These are phyloP conservation scores for Viola pubescens DNA, from an alignment of 441 rosid species.

Conservation along the genomic window DNA sequence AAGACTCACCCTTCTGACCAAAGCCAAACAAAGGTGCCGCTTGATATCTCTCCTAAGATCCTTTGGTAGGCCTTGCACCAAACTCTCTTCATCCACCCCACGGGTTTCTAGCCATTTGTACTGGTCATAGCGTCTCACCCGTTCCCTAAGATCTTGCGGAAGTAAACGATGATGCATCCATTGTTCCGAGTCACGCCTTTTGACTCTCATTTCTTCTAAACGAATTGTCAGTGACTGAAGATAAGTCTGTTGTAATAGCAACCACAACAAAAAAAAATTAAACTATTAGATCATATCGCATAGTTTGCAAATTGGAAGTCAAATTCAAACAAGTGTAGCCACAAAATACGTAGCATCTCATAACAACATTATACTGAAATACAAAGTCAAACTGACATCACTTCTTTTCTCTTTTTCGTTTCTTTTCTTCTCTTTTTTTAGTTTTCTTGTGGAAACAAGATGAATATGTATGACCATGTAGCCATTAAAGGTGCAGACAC, in stretches of 20 bases:
- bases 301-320: too few species aligned
- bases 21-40: slow-evolving; percentile 87
- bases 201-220: slow-evolving; percentile 96
- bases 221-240: slow-evolving; percentile 93
- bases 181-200: slow-evolving; percentile 96
- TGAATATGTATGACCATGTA: too few species aligned
- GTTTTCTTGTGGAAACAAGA: too few species aligned
- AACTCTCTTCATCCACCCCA: slow-evolving; percentile 84
- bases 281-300: too few species aligned
- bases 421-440: too few species aligned
- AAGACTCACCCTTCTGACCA: slow-evolving; percentile 77
- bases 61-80: slow-evolving; percentile 86
- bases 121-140: slow-evolving; percentile 93
- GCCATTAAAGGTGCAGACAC: too few species aligned
- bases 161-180: slow-evolving; percentile 99
- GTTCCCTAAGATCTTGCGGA: slow-evolving; percentile 78
- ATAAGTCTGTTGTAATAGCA: slow-evolving; percentile 53
- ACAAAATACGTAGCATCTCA: too few species aligned
- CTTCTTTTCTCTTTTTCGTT: too few species aligned
- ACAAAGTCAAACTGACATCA: too few species aligned
- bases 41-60: slow-evolving; percentile 95
- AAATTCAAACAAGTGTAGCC: too few species aligned
- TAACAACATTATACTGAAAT: too few species aligned
- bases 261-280: slow-evolving; percentile 3
- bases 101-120: slow-evolving; percentile 97